These are phyloP conservation scores for Coemansia sp. DNA, from an alignment of 192 early-diverging fungal genomes.

Conservation along the genomic window DNA sequence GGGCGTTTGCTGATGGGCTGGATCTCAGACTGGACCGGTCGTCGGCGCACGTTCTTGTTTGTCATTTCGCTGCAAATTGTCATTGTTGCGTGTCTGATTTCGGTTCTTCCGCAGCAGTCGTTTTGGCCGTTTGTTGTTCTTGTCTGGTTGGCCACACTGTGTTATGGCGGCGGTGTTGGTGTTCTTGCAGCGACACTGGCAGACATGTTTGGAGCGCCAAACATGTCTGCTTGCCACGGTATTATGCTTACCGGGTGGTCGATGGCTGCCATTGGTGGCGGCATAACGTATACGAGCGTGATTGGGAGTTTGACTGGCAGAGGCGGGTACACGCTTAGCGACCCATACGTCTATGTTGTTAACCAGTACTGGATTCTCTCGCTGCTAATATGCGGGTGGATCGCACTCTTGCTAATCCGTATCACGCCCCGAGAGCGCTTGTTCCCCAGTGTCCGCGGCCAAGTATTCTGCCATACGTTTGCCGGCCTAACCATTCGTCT, in stretches of 20 bases:
- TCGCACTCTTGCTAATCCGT: slow-evolving; percentile 60
- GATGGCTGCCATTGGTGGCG: slow-evolving; percentile 69
- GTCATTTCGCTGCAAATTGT: slow-evolving; percentile 60
- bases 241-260: slow-evolving; percentile 79
- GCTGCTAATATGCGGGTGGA: slow-evolving; percentile 59
- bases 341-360: slow-evolving; percentile 57
- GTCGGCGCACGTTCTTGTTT: slow-evolving; percentile 68
- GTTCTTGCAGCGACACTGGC: slow-evolving; percentile 73
- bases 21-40: slow-evolving; percentile 60
- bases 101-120: slow-evolving; percentile 54
- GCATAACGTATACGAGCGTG: slow-evolving; percentile 66
- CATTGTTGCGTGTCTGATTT: slow-evolving; percentile 61
- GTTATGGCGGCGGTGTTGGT: slow-evolving; percentile 77
- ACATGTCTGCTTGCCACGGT: slow-evolving; percentile 72
- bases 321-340: slow-evolving; percentile 50
- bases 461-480: slow-evolving; percentile 58
- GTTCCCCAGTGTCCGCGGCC: slow-evolving; percentile 62
- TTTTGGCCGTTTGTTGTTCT: slow-evolving; percentile 63
- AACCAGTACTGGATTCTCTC: slow-evolving; percentile 75
- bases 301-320: slow-evolving; percentile 49
- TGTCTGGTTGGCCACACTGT: slow-evolving; percentile 65
- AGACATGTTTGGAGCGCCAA: slow-evolving; percentile 80
- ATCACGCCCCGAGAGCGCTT: slow-evolving; percentile 64
- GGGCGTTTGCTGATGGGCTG: slow-evolving; percentile 61
- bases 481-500: slow-evolving; percentile 57